Evolutionary conservation across 2,329 filamentous ascomycete genomes (phyloP).

Genomic region (Hypoxylon sp.): DNA sequence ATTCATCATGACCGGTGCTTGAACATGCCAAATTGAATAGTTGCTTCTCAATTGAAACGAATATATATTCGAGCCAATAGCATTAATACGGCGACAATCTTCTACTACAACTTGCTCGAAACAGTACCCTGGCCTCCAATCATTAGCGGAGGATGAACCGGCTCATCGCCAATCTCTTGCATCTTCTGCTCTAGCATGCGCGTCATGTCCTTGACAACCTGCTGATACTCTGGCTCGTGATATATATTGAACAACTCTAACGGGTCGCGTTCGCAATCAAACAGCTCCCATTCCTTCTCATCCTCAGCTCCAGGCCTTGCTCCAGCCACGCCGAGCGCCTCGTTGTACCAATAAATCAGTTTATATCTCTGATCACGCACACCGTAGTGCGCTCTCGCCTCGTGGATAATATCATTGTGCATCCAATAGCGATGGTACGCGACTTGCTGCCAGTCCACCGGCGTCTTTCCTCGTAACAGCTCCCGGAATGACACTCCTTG

Average conservation of each 20-base stretch:
- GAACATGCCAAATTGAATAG: too few relatives aligned
- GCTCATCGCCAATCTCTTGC: conserved; percentile 49
- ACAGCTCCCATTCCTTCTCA: conserved; percentile 68
- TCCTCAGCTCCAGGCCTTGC: conserved; percentile 58
- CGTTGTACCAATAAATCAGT: conserved; percentile 71
- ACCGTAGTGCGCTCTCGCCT: conserved; percentile 68
- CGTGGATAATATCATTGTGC: conserved; percentile 66
- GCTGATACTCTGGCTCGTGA: conserved; percentile 55
- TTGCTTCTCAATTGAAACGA: too few relatives aligned
- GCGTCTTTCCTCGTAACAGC: conserved; percentile 58
- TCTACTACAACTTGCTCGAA: conserved; percentile 10
- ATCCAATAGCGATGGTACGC: conserved; percentile 72
- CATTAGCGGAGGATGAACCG: conserved; percentile 10
- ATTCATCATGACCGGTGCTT: too few relatives aligned
- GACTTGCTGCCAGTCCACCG: conserved; percentile 64
- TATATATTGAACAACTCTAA: conserved; percentile 66
- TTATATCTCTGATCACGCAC: conserved; percentile 67
- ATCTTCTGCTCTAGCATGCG: conserved; percentile 64
- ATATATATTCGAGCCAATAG: background rate
- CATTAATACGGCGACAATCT: background rate
- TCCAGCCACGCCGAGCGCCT: conserved; percentile 63
- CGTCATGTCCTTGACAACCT: conserved; percentile 60
- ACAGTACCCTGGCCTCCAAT: background rate
- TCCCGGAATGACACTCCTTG: conserved; percentile 63
- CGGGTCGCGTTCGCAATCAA: conserved; percentile 66